Percentiles rank a stretch among this genome's conserved stretches.
These are phyloP conservation scores for Chytridium lagenaria DNA, from an alignment of 371 early-diverging fungal species.

Conservation along the genomic window DNA sequence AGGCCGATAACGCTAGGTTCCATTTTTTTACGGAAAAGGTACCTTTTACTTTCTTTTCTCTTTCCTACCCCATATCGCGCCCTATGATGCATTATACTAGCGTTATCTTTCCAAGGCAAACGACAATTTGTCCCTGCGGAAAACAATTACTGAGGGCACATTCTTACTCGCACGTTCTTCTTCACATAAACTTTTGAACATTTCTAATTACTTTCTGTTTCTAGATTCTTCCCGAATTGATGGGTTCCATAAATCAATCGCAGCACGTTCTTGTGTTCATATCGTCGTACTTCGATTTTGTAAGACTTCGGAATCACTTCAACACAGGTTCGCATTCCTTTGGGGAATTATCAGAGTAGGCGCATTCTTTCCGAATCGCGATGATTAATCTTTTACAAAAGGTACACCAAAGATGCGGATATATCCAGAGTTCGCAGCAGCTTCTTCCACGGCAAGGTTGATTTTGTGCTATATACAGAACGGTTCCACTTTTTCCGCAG, in stretches of 20 bases:
- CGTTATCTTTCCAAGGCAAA: conserved; percentile 10
- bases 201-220: conserved; percentile 13
- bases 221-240: conserved; percentile 51
- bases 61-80: not conserved
- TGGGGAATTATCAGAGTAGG: conserved; percentile 66
- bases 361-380: not conserved
- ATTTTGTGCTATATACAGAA: conserved; percentile 87
- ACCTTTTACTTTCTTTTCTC: not conserved
- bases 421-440: conserved; percentile 77
- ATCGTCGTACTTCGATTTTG: conserved; percentile 97
- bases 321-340: conserved; percentile 69
- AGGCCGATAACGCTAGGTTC: conserved; percentile 83
- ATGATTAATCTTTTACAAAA: conserved; percentile 26
- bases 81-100: not conserved
- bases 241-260: conserved; percentile 50
- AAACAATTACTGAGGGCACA: not conserved
- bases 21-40: conserved; percentile 82
- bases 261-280: conserved; percentile 85
- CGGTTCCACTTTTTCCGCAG: conserved; percentile 94
- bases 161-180: not conserved
- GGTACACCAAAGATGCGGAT: conserved; percentile 69
- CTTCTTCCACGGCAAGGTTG: conserved; percentile 81
- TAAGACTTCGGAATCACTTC: conserved; percentile 86
- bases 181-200: not conserved
- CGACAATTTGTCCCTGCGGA: not conserved